phyloP scores from a whole-genome alignment of 495 filamentous ascomycete species.

The Lophium mytilinum region DNA sequence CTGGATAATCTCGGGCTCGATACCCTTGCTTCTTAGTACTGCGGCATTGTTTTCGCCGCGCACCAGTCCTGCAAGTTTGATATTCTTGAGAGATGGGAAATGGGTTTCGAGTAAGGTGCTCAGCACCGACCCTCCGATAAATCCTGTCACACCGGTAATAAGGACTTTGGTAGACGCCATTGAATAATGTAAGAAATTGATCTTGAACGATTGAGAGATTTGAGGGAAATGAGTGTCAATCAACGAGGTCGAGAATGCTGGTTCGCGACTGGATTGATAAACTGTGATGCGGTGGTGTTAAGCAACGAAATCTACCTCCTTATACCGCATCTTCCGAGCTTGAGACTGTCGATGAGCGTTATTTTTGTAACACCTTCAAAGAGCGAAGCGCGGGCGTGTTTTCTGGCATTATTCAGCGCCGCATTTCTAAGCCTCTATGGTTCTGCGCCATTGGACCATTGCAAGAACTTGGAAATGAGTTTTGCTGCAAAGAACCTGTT shows the following conservation, averaged over 20 bases:
- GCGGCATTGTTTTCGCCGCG: neutral
- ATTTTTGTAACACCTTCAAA: neutral
- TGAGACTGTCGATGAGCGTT: neutral
- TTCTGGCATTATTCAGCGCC: neutral
- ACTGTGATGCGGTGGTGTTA: too few relatives aligned
- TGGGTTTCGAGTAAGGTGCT: neutral
- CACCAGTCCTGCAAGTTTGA: neutral
- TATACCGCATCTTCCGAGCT: too few relatives aligned
- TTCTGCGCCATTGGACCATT: too few relatives aligned
- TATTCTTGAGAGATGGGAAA: neutral
- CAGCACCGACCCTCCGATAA: neutral
- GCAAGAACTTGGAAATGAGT: too few relatives aligned
- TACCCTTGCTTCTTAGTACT: neutral
- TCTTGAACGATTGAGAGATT: too few relatives aligned
- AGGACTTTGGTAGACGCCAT: neutral
- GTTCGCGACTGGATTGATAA: too few relatives aligned
- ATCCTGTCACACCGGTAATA: neutral
- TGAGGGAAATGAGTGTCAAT: too few relatives aligned
- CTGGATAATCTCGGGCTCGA: neutral
- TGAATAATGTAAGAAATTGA: neutral
- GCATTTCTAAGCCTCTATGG: neutral
- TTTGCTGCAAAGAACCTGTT: too few relatives aligned
- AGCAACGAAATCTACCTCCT: too few relatives aligned
- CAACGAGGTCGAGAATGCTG: too few relatives aligned
- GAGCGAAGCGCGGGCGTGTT: neutral